These are phyloP conservation scores for Didymella glomerata DNA, from an alignment of 2,329 filamentous ascomycete genomes.

Conservation along the genomic window DNA sequence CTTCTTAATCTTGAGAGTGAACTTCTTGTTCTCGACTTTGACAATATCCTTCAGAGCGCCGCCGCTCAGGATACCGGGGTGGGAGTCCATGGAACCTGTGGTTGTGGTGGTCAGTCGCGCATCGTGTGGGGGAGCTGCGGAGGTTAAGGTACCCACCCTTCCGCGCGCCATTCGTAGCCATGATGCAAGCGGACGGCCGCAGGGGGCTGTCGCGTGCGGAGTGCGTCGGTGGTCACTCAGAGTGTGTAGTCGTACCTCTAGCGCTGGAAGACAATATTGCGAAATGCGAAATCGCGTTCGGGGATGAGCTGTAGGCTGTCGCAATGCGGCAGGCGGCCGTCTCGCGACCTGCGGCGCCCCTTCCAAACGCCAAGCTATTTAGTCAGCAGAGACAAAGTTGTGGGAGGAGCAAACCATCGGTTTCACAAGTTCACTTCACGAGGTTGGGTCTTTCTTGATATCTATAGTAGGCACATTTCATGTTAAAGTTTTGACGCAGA, in stretches of 20 bases:
- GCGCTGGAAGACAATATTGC: conserved; percentile 12
- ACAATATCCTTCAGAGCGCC: conserved; percentile 45
- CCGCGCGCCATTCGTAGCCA: conserved; percentile 50
- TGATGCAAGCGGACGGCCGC: conserved; percentile 22
- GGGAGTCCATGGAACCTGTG: conserved; percentile 34
- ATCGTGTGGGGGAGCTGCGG: conserved; percentile 25
- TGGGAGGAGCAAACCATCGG: not conserved
- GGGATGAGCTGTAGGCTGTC: conserved; percentile 32
- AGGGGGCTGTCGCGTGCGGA: conserved; percentile 47
- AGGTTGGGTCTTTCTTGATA: not conserved
- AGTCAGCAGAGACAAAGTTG: not conserved
- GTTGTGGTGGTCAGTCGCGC: conserved; percentile 37
- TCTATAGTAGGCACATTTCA: not conserved
- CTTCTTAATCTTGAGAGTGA: conserved; percentile 64
- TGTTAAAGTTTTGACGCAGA: not conserved
- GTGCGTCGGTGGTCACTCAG: conserved; percentile 30
- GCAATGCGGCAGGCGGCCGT: conserved; percentile 15
- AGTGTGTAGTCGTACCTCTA: not conserved
- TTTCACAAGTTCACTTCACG: no score
- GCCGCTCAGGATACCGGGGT: conserved; percentile 41
- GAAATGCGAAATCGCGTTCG: conserved; percentile 16
- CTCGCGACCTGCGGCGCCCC: conserved; percentile 14
- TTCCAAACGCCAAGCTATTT: conserved; percentile 23
- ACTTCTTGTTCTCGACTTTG: conserved; percentile 53
- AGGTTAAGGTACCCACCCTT: conserved; percentile 42